Percentiles rank a stretch among this genome's conserved stretches.
Conservation (phyloP, 441 rosid genomes). For the Syzygium malaccense region DNA sequence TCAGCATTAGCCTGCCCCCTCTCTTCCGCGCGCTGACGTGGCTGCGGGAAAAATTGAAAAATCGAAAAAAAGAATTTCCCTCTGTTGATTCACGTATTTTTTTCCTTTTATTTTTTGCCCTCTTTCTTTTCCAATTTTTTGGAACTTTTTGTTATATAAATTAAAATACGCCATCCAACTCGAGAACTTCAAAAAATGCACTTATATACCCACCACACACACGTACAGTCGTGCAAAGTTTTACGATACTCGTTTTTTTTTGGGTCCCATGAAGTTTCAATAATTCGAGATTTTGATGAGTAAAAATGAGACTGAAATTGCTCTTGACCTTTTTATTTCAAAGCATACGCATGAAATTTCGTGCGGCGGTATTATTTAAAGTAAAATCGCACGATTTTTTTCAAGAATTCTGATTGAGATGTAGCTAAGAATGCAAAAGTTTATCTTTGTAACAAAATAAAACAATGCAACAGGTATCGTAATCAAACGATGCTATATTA, state of each 20-base stretch:
- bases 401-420: background rate
- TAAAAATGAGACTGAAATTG: background rate
- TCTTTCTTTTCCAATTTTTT: background rate
- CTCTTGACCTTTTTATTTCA: too few species aligned
- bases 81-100: background rate
- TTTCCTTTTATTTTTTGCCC: fast-evolving
- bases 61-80: background rate
- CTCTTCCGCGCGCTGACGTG: background rate
- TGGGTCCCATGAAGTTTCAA: background rate
- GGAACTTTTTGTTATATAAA: background rate
- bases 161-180: background rate
- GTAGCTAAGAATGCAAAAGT: background rate
- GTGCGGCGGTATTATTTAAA: background rate
- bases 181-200: background rate
- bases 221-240: background rate
- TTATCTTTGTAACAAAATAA: background rate
- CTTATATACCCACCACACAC: fast-evolving
- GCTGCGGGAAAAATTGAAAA: background rate
- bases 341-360: background rate
- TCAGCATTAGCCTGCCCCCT: background rate
- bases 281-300: background rate
- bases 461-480: background rate
- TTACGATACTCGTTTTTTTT: background rate
- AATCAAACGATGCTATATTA: background rate
- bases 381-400: background rate